phyloP scores from a whole-genome alignment of 495 filamentous ascomycete genomes.

The Lophiostoma macrostomum region DNA sequence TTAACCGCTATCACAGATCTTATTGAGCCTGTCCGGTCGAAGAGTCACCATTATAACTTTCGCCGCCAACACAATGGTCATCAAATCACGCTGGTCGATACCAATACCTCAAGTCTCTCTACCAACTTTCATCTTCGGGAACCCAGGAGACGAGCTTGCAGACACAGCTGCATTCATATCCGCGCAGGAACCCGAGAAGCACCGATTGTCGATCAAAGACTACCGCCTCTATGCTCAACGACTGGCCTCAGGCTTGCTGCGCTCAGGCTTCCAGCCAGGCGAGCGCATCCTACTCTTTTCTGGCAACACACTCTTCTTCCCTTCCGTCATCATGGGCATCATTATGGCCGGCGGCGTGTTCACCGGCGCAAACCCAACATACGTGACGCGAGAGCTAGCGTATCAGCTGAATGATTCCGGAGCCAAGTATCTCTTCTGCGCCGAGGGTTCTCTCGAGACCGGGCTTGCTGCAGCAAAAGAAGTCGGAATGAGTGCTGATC shows the following conservation, averaged over 20 bases:
- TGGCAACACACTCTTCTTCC: conserved; percentile 60
- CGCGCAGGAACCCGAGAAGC: conserved; percentile 52
- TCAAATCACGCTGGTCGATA: conserved; percentile 51
- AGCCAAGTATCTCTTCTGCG: conserved; percentile 55
- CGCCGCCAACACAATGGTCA: conserved; percentile 44
- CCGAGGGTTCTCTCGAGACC: conserved; percentile 35
- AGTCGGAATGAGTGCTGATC: conserved; percentile 27
- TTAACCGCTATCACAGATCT: not conserved
- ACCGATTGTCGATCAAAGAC: conserved; percentile 53
- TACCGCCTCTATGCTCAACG: conserved; percentile 71
- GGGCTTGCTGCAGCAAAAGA: conserved; percentile 37
- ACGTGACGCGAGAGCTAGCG: conserved; percentile 65
- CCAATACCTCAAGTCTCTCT: conserved; percentile 50
- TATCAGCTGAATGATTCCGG: conserved; percentile 72
- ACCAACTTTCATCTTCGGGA: conserved; percentile 50
- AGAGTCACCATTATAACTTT: too few species aligned
- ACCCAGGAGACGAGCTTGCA: conserved; percentile 48
- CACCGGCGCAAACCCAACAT: conserved; percentile 75
- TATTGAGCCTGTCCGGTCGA: too few species aligned
- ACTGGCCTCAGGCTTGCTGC: conserved; percentile 65
- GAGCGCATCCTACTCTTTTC: conserved; percentile 63
- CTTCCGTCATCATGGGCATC: conserved; percentile 66
- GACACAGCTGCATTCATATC: conserved; percentile 52
- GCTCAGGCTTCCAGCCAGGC: conserved; percentile 61
- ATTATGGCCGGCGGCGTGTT: conserved; percentile 78